Evolutionary conservation across 768 basidiomycete species (phyloP).

Genomic region (Boletus sp.): DNA sequence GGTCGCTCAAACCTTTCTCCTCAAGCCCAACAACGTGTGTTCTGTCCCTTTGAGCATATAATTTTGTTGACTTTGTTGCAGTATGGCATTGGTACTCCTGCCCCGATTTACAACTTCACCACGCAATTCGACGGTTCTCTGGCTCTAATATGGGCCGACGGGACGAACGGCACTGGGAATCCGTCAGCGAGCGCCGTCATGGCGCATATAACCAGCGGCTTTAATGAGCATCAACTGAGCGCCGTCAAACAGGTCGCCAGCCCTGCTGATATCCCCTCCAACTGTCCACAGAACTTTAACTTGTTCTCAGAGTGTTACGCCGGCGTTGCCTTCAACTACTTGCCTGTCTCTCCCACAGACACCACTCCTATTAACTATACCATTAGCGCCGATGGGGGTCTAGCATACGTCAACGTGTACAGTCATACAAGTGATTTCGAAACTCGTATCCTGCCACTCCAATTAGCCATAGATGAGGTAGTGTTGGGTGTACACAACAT

Average conservation of each 20-base stretch:
- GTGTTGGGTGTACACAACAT: background rate
- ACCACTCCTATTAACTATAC: constrained; percentile 59
- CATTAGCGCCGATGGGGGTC: constrained; percentile 63
- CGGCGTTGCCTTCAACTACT: constrained; percentile 57
- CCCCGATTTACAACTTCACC: constrained; percentile 46
- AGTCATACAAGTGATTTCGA: constrained; percentile 70
- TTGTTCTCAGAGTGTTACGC: constrained; percentile 68
- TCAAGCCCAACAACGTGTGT: constrained; percentile 58
- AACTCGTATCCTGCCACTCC: constrained; percentile 63
- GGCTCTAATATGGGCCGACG: constrained; percentile 66
- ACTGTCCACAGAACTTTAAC: constrained; percentile 76
- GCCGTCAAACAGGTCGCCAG: constrained; percentile 50
- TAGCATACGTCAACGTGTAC: constrained; percentile 62
- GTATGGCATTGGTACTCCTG: constrained; percentile 63
- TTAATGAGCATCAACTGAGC: constrained; percentile 45
- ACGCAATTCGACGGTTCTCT: constrained; percentile 52
- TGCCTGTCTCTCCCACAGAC: constrained; percentile 42
- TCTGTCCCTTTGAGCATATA: background rate
- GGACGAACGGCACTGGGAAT: constrained; percentile 52
- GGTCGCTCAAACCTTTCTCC: constrained; percentile 58
- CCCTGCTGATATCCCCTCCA: constrained; percentile 47
- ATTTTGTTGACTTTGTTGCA: constrained; percentile 21
- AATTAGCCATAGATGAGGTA: constrained; percentile 75
- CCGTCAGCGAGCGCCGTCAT: constrained; percentile 64
- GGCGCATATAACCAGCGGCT: constrained; percentile 51